These are phyloP conservation scores for Candida krabiensis DNA, from an alignment of 805 yeast species.

Conservation along the genomic window DNA sequence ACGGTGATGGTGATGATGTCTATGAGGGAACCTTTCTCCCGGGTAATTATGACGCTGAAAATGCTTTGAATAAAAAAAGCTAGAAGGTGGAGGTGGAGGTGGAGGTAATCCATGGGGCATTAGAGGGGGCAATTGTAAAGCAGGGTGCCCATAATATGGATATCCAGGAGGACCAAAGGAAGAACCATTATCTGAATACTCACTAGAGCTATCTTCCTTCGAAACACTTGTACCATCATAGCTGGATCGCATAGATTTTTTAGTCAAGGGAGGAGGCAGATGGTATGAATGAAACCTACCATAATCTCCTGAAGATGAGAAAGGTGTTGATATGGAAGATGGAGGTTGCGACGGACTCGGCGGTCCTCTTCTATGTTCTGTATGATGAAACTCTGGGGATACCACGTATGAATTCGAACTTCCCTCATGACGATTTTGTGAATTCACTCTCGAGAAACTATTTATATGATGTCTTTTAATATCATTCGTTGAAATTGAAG, in stretches of 20 bases:
- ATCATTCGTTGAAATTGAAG: background rate
- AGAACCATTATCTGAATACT: constrained; percentile 9
- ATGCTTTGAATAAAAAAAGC: constrained; percentile 1
- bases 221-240: background rate
- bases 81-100: constrained; percentile 6
- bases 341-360: background rate
- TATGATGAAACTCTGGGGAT: background rate
- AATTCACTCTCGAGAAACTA: background rate
- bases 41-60: constrained; percentile 1
- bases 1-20: constrained; percentile 17
- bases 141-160: constrained; percentile 10
- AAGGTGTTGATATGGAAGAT: constrained; percentile 1
- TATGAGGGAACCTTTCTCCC: constrained; percentile 3
- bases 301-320: background rate
- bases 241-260: background rate
- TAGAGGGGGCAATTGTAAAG: constrained; percentile 7
- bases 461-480: constrained; percentile 3
- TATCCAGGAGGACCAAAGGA: constrained; percentile 4
- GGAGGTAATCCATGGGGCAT: constrained; percentile 6
- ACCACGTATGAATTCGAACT: background rate
- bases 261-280: constrained; percentile 2
- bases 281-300: background rate
- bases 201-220: constrained; percentile 7
- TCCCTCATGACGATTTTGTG: no score
- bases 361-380: background rate